Evolutionary conservation across 2,329 filamentous ascomycete genomes (phyloP).

Genomic region (Paramyrothecium roridum): DNA sequence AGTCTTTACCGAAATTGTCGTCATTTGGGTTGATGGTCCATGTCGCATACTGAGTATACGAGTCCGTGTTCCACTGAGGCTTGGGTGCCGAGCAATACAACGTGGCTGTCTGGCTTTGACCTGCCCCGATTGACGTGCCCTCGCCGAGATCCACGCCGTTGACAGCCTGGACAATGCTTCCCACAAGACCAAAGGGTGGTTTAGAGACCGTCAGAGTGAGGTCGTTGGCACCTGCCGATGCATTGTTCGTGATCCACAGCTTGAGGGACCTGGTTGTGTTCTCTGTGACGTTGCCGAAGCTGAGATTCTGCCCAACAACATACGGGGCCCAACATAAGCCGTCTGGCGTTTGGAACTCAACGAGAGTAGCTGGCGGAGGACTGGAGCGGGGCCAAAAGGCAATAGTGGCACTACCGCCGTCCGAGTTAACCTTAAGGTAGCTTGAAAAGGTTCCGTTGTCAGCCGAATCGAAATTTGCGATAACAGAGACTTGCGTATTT

Average conservation of each 20-base stretch:
- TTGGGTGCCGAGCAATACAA: conserved; percentile 55
- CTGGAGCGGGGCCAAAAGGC: conserved; percentile 47
- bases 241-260: conserved; percentile 52
- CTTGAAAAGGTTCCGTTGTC: conserved; percentile 43
- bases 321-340: conserved; percentile 49
- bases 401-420: conserved; percentile 46
- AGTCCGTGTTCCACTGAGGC: conserved; percentile 52
- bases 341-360: conserved; percentile 54
- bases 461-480: conserved; percentile 44
- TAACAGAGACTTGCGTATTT: conserved; percentile 34
- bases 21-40: conserved; percentile 60
- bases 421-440: conserved; percentile 43
- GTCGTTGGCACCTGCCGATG: conserved; percentile 37
- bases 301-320: conserved; percentile 38
- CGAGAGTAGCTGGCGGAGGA: conserved; percentile 41
- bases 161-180: conserved; percentile 49
- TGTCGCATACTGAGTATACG: conserved; percentile 41
- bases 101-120: conserved; percentile 47
- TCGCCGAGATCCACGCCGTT: conserved; percentile 59
- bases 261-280: conserved; percentile 44
- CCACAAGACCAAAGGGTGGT: conserved; percentile 49
- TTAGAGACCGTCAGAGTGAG: conserved; percentile 59
- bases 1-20: conserved; percentile 46
- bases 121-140: conserved; percentile 46
- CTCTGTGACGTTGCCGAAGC: conserved; percentile 53